Evolutionary conservation across 108 stramenopile species (phyloP), one percentile per base, ranked within the genome.

Genomic region (Conticribra weissflogii): DNA sequence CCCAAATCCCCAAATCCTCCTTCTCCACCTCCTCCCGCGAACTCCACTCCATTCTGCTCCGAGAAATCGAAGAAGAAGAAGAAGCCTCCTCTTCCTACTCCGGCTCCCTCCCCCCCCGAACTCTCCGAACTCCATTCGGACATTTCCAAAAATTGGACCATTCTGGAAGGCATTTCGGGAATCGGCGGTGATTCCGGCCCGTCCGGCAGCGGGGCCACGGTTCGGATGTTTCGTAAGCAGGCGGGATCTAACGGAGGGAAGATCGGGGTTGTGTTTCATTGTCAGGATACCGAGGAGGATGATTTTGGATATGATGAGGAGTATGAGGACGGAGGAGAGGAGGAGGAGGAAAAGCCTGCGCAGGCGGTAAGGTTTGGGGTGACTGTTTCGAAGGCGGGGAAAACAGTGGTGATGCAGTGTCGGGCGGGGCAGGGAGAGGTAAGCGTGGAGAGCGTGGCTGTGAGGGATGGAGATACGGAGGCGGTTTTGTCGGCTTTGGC

Each of bases 241-340:
- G 34, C 54, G 25, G 68, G 59, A 25, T 41, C 46, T 31, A 81
- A 81, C 47, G 81, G 81, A 3, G 69, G 76, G 2, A 81, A 72
- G 57, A 84, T 94, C 57, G 79, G 77, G 19, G 50, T 94, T 28
- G 71, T 72, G 3, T 91, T 94, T 70, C 92, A 94, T 63, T 91
- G 89, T 63, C 92, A 94, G 60, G 89, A 94, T 58, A 76, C 86
- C 1, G 82, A 90, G 21, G 81, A 82, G 23, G 61, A 72, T 59
- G 14, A 54, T 18, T 30, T 47, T 41, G 36, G 36, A 24, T 66
- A 68, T 59, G 77, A 83, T 25, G 73, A 69, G 34, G 60, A 59
- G 16, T 14, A 17, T 30, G 52, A 34, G 22, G 67, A 73, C 31
- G 83, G 77, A 29, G 64, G 80, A 3, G 63, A 72, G n/a, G 83